These are phyloP conservation scores for Aphanomyces invadans DNA, from an alignment of 352 stramenopile genomes.

Conservation along the genomic window DNA sequence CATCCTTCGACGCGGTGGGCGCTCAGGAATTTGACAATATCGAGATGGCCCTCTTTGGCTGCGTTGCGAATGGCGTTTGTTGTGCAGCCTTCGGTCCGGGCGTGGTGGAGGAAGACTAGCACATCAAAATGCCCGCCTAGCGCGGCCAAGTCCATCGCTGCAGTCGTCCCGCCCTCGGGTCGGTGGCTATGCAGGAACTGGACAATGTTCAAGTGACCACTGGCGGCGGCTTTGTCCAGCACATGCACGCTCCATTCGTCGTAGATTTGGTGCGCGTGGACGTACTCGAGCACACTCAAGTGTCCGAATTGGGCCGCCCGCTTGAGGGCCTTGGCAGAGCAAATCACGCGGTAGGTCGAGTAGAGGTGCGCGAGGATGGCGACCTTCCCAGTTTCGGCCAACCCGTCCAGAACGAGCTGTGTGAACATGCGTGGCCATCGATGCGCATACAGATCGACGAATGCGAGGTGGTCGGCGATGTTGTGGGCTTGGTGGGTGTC, in stretches of 20 bases:
- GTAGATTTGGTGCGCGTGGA: neutral
- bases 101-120: neutral
- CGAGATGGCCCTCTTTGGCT: neutral
- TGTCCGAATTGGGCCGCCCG: neutral
- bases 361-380: neutral
- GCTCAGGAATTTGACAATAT: constrained; percentile 1
- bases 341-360: neutral
- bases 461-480: neutral
- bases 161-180: constrained; percentile 13
- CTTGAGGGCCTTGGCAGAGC: neutral
- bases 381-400: neutral
- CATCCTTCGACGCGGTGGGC: neutral
- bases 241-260: constrained; percentile 1
- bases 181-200: constrained; percentile 21
- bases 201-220: constrained; percentile 25
- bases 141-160: constrained; percentile 25
- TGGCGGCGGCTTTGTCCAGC: constrained; percentile 25
- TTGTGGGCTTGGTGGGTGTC: neutral
- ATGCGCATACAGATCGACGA: neutral
- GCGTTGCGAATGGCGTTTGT: constrained; percentile 8
- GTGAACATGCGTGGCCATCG: neutral
- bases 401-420: neutral
- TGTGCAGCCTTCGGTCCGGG: neutral
- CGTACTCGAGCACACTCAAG: neutral
- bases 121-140: constrained; percentile 4